Evolutionary conservation across 805 yeast species (phyloP).

Genomic region (Ogataea corticis): DNA sequence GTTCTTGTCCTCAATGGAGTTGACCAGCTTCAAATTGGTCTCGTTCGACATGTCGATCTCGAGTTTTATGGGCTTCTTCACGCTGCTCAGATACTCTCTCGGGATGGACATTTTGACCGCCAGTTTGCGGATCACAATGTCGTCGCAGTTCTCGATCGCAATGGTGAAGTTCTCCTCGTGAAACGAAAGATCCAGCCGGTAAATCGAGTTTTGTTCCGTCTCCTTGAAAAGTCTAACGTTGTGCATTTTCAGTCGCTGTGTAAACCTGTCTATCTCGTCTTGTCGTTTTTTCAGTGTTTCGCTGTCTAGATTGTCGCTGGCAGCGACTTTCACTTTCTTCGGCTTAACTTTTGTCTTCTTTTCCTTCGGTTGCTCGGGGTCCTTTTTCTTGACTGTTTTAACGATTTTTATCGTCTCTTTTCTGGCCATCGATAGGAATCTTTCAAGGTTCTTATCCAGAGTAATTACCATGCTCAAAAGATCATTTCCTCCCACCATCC

Average conservation of each 20-base stretch:
- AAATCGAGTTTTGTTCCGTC: constrained; percentile 31
- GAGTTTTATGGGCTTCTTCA: constrained; percentile 28
- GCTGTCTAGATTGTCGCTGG: neutral
- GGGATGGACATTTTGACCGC: constrained; percentile 35
- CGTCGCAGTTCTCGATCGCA: constrained; percentile 31
- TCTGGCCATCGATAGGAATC: constrained; percentile 57
- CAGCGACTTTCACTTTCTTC: constrained; percentile 1
- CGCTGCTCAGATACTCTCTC: constrained; percentile 31
- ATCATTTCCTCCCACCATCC: constrained; percentile 47
- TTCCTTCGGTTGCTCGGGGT: constrained; percentile 6
- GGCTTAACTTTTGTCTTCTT: constrained; percentile 4
- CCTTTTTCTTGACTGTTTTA: constrained; percentile 24
- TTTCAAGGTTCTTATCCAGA: constrained; percentile 59
- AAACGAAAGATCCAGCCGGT: constrained; percentile 28
- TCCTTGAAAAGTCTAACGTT: constrained; percentile 29
- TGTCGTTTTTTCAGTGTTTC: constrained; percentile 17
- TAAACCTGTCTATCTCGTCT: constrained; percentile 29
- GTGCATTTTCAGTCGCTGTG: constrained; percentile 27
- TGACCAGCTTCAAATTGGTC: constrained; percentile 28
- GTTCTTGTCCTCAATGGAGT: constrained; percentile 30
- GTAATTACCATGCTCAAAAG: constrained; percentile 55
- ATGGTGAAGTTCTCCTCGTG: constrained; percentile 30
- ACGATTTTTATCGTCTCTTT: constrained; percentile 64
- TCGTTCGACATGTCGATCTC: constrained; percentile 36
- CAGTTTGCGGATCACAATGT: constrained; percentile 27